These are phyloP conservation scores for Claviceps fusiformis DNA, from an alignment of 2,329 filamentous ascomycete species.

Conservation along the genomic window DNA sequence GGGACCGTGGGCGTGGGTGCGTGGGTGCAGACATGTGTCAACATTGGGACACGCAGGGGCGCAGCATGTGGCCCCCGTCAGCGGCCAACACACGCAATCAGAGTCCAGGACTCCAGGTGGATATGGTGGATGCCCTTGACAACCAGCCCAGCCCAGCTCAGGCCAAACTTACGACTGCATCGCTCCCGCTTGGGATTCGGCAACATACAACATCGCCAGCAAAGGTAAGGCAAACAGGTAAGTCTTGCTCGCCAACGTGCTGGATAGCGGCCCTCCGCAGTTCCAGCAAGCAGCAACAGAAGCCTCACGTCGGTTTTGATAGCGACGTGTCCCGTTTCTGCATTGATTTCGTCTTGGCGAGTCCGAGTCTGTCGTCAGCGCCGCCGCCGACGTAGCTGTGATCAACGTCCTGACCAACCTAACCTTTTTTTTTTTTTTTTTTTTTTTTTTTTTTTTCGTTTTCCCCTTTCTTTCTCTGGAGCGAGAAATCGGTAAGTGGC, in stretches of 20 bases:
- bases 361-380: background rate
- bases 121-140: background rate
- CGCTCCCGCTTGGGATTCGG: slow-evolving; percentile 1
- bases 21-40: background rate
- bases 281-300: slow-evolving; percentile 1
- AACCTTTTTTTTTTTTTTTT: no score
- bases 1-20: no score
- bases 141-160: background rate
- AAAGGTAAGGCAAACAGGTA: slow-evolving; percentile 9
- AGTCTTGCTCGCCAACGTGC: slow-evolving; percentile 6
- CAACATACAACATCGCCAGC: slow-evolving; percentile 2
- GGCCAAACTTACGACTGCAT: background rate
- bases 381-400: background rate
- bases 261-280: slow-evolving; percentile 3
- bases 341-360: background rate
- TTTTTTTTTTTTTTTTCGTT: background rate
- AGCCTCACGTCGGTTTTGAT: background rate
- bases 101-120: background rate
- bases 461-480: background rate
- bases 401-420: background rate
- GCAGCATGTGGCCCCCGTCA: background rate
- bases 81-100: background rate
- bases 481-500: slow-evolving; percentile 3
- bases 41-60: background rate
- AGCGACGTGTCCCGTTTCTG: background rate